Base-by-base conservation (phyloP, 2,329 filamentous ascomycete genomes). In the Emergomyces orientalis region DNA sequence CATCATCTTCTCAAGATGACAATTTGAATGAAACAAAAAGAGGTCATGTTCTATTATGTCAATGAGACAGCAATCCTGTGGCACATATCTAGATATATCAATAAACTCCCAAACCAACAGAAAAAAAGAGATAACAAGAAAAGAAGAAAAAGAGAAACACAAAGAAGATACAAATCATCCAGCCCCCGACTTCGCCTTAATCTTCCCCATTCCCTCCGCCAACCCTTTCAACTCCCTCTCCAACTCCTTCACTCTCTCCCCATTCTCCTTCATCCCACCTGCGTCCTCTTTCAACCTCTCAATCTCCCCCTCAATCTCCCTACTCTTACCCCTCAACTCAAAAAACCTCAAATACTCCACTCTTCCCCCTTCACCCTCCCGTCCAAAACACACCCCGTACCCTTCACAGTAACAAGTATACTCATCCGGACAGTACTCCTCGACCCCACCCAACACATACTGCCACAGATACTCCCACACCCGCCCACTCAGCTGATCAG, bases 391-490 rank as follows among this genome's bases (percentile, higher is more conserved):
- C 8, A 83, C 74, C 1, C 85, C 85, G 58, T 82, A 87, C 4
- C 82, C 84, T 64, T 87, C 85, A 69, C 85, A 88, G 64, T 85
- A 85, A 73, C 85, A 88, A 0, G 81, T 72, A 62, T 81, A 77
- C 73, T 84, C 81, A 32, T 72, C 72, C 6, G 78, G 76, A 63
- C 80, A 82, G 47, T 76, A 69, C 30, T 74, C 71, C 17, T 72
- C 68, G 55, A 78, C 64, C 1, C 79, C 80, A 0, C 82, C 82
- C 68, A 86, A 86, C 14, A 86, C 78, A 64, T 80, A 83, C 63
- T 86, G 83, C 84, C 84, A 87, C 1, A 85, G 72, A 68, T 86
- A 86, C 71, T 87, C 84, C 76, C 83, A 86, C 22, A 86, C 77
- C 2, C 84, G 77, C 3, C 84, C 84, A 19, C 80, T 81, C 22